Conservation (phyloP, 345 rosid genomes). For the Eucalyptus rudis region DNA sequence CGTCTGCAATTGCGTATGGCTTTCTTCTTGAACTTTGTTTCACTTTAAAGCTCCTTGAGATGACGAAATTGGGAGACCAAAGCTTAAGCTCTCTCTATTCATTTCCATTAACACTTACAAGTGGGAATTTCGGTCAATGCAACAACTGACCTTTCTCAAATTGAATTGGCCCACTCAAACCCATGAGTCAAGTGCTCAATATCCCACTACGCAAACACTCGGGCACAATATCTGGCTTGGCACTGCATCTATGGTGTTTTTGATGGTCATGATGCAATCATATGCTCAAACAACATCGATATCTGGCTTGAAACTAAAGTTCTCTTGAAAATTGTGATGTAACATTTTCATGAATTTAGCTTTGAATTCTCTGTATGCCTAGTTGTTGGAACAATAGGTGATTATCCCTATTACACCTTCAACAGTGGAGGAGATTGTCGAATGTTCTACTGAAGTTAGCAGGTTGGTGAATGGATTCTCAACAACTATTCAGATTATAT, state of each 20-base stretch:
- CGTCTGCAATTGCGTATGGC: background rate
- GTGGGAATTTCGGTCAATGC: background rate
- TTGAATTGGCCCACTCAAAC: conserved; percentile 23
- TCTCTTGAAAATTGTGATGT: conserved; percentile 1
- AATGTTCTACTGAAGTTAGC: background rate
- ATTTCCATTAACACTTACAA: conserved; percentile 25
- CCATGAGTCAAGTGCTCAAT: conserved; percentile 6
- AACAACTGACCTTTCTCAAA: conserved; percentile 3
- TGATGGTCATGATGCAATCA: conserved; percentile 13
- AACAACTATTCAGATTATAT: conserved; percentile 28
- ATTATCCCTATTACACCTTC: conserved; percentile 33
- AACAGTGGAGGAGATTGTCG: conserved; percentile 13
- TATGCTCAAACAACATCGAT: conserved; percentile 19
- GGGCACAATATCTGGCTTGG: background rate
- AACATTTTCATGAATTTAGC: conserved; percentile 1
- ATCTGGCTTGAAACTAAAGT: conserved; percentile 14
- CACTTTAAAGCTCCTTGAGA: background rate
- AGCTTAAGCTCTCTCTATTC: conserved; percentile 21
- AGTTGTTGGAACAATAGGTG: background rate
- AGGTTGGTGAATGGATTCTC: background rate
- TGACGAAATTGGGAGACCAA: conserved; percentile 19
- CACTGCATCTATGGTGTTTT: background rate
- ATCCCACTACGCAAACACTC: background rate
- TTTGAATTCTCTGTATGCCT: conserved; percentile 1
- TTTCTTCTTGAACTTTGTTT: background rate